Percentiles rank a stretch among this genome's conserved stretches.
phyloP scores from a whole-genome alignment of 1,139 yeast genomes.

The Diutina siamensis region DNA sequence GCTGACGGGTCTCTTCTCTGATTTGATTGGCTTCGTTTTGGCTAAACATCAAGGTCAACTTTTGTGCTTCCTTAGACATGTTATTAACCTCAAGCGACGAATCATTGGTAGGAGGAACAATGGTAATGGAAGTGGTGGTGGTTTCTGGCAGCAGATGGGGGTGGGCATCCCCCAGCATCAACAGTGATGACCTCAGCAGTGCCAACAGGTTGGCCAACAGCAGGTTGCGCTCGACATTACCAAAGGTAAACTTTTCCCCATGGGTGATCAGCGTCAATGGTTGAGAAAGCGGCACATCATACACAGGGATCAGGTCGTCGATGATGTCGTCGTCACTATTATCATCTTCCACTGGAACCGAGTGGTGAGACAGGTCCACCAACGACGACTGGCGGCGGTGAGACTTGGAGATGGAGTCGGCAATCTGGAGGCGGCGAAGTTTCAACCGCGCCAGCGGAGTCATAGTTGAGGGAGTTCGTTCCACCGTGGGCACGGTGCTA shows the following conservation, averaged over 20 bases:
- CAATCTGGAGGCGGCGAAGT: conserved; percentile 3
- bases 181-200: background rate
- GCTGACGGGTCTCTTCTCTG: conserved; percentile 3
- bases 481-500: background rate
- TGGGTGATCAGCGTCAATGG: conserved; percentile 3
- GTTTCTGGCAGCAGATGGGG: background rate
- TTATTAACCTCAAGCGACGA: background rate
- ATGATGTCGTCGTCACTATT: background rate
- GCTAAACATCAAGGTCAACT: conserved; percentile 2
- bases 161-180: background rate
- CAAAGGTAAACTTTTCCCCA: conserved; percentile 4
- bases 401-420: background rate
- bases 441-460: conserved; percentile 4
- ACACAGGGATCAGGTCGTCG: background rate
- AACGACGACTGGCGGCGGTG: background rate
- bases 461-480: background rate
- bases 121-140: background rate
- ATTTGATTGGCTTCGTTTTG: background rate
- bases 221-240: background rate
- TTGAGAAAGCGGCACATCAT: conserved; percentile 4
- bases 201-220: background rate
- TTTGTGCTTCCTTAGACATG: background rate
- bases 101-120: background rate
- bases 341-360: background rate
- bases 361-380: background rate